phyloP scores from a whole-genome alignment of 1,284 basidiomycete species.

The Ceratobasidium sp. region DNA sequence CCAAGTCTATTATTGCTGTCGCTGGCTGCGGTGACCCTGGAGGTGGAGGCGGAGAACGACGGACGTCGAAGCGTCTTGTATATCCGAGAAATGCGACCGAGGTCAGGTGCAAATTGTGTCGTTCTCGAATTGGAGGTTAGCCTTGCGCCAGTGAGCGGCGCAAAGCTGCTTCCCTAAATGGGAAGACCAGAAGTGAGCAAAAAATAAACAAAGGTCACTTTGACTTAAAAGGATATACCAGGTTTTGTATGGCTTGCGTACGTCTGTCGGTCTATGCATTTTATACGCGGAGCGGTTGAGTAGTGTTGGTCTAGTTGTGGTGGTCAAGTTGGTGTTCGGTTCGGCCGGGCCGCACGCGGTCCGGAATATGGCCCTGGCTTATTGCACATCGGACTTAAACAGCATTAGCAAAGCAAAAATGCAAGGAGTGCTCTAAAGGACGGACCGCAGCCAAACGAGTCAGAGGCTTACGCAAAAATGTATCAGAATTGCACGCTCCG shows the following conservation, averaged over 20 bases:
- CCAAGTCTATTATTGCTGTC: neutral
- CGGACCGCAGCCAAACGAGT: too few relatives aligned
- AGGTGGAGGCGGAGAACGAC: conserved; percentile 36
- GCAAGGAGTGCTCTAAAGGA: too few relatives aligned
- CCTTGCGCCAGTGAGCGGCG: conserved; percentile 20
- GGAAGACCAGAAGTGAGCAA: neutral
- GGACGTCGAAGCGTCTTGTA: conserved; percentile 10
- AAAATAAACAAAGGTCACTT: neutral
- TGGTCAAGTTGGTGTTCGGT: neutral
- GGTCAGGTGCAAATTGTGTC: conserved; percentile 32
- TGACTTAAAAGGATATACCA: neutral
- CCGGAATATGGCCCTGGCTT: conserved; percentile 20
- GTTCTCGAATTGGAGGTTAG: conserved; percentile 12
- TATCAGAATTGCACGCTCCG: too few relatives aligned
- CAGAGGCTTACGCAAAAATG: too few relatives aligned
- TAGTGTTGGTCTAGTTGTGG: neutral
- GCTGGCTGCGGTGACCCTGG: neutral
- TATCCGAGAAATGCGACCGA: neutral
- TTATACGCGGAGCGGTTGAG: conserved; percentile 18
- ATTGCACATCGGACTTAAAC: neutral
- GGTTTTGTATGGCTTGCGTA: neutral
- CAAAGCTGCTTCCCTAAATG: conserved; percentile 23
- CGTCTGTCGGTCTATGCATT: neutral
- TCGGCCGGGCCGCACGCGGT: conserved; percentile 16
- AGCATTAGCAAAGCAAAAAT: neutral